phyloP scores from a whole-genome alignment of 2,329 filamentous ascomycete genomes.

The Setomelanomma holmii region DNA sequence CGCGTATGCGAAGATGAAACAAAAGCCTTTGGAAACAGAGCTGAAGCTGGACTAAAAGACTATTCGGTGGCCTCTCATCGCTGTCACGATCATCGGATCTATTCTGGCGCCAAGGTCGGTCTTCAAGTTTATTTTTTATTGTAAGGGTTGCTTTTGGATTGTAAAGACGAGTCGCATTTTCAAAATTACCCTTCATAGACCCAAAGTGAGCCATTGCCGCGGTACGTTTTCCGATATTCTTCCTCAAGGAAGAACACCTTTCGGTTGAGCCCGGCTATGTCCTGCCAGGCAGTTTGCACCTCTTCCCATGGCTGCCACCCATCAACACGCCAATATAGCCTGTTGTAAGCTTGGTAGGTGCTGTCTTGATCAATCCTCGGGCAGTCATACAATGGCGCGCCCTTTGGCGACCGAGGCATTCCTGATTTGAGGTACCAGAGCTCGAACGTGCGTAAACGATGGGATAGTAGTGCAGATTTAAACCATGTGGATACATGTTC shows the following conservation, averaged over 20 bases:
- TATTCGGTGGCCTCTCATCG: too few species aligned
- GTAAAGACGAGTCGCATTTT: too few species aligned
- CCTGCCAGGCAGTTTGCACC: slow-evolving; percentile 7
- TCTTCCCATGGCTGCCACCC: slow-evolving; percentile 2
- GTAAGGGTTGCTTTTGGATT: too few species aligned
- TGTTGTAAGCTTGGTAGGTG: slow-evolving; percentile 1
- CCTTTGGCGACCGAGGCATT: background rate
- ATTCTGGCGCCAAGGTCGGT: too few species aligned
- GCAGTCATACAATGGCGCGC: background rate
- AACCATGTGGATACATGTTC: background rate
- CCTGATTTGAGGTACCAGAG: slow-evolving; percentile 13
- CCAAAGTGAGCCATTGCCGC: background rate
- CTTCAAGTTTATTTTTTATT: background rate
- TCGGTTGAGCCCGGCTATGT: slow-evolving; percentile 3
- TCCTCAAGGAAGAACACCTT: slow-evolving; percentile 10
- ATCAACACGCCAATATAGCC: slow-evolving; percentile 11
- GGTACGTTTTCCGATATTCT: background rate
- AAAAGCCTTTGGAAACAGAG: slow-evolving; percentile 4
- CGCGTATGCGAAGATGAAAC: slow-evolving; percentile 5
- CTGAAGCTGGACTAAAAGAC: slow-evolving; percentile 8
- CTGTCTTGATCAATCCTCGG: slow-evolving; percentile 1
- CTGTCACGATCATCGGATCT: too few species aligned
- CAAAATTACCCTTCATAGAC: slow-evolving; percentile 1
- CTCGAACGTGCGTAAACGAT: slow-evolving; percentile 6
- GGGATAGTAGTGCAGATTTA: background rate